Conservation (phyloP, 768 basidiomycete species). For the Mycena venus region DNA sequence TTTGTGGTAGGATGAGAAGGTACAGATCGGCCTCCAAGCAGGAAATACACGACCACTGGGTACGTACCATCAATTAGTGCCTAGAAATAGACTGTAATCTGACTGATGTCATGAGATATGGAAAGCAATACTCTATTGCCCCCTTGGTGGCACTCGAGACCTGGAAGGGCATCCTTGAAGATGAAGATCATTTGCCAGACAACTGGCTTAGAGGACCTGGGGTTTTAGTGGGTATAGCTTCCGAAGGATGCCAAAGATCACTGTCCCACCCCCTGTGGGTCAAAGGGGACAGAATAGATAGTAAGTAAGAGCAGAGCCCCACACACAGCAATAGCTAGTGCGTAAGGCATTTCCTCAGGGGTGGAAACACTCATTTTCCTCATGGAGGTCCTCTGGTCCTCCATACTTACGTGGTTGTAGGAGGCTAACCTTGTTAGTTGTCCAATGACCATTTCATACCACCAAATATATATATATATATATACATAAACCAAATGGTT, state of each 20-base stretch:
- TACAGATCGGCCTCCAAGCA: background rate
- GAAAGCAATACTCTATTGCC: background rate
- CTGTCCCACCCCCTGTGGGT: background rate
- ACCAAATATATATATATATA: no score
- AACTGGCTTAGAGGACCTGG: background rate
- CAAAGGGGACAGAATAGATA: background rate
- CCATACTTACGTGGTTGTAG: background rate
- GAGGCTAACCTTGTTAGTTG: background rate
- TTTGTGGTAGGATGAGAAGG: background rate
- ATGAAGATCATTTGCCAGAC: background rate
- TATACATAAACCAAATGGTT: no score
- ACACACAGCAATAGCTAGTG: background rate
- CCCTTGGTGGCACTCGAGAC: background rate
- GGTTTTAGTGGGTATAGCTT: no score
- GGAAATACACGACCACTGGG: background rate
- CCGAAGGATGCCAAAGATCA: background rate
- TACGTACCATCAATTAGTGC: background rate
- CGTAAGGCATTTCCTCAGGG: constrained; percentile 4
- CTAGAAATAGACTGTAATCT: background rate
- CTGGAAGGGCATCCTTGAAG: background rate
- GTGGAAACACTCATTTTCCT: background rate
- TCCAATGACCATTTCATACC: background rate
- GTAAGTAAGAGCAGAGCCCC: background rate
- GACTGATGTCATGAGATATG: background rate
- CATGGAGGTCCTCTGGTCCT: background rate